phyloP scores from a whole-genome alignment of 345 rosid species.

The Melaleuca alternifolia region DNA sequence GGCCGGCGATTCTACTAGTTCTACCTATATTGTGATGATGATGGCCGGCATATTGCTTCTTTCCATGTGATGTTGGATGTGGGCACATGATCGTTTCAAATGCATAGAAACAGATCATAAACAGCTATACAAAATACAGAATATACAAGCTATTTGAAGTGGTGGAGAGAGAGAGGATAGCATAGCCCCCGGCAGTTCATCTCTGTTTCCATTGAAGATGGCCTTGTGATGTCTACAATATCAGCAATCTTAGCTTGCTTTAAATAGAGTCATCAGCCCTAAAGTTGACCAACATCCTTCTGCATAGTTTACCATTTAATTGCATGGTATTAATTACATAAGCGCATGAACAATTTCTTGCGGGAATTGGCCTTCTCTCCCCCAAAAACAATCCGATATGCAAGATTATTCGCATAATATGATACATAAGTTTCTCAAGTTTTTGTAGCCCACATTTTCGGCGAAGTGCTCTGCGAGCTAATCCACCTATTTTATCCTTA shows the following conservation, averaged over 20 bases:
- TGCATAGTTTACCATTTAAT: neutral
- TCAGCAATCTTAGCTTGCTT: neutral
- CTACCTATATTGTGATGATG: neutral
- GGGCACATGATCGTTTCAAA: neutral
- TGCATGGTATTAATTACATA: neutral
- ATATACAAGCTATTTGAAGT: neutral
- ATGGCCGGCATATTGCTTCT: neutral
- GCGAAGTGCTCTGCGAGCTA: neutral
- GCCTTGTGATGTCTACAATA: neutral
- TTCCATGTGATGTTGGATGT: neutral
- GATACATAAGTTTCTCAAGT: too few species aligned
- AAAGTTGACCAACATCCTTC: neutral
- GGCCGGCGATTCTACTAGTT: neutral
- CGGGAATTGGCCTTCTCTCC: too few species aligned
- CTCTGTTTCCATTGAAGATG: neutral
- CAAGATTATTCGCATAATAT: too few species aligned
- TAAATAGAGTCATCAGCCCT: neutral
- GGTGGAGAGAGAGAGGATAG: too few species aligned
- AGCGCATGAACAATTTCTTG: too few species aligned
- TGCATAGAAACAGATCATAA: neutral
- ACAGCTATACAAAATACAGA: neutral
- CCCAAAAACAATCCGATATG: too few species aligned
- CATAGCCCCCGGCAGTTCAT: neutral
- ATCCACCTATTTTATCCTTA: neutral
- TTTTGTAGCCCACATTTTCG: neutral